A percentile compares a stretch with the other conserved stretches of the same genome.
These are phyloP conservation scores for Fragilariopsis cylindrus DNA, from an alignment of 108 stramenopile species.

Conservation along the genomic window DNA sequence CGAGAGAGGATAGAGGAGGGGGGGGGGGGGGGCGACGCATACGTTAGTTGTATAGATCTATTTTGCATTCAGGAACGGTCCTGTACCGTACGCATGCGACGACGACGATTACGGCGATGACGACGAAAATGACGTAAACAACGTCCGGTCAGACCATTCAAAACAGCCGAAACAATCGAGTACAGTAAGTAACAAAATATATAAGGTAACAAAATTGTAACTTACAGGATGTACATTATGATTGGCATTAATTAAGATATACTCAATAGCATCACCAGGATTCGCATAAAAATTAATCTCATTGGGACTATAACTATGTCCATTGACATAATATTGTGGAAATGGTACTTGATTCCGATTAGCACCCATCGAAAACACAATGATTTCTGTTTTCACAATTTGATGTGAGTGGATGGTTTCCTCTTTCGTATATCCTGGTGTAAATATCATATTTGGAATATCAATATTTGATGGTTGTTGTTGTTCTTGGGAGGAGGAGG, in stretches of 20 bases:
- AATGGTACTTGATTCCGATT: constrained; percentile 44
- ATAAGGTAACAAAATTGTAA: background rate
- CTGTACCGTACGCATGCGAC: no score
- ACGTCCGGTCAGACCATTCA: no score
- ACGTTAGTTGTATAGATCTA: no score
- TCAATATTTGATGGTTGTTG: background rate
- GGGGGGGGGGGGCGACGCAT: no score
- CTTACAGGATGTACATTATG: constrained; percentile 49
- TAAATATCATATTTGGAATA: constrained; percentile 36
- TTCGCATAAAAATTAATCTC: constrained; percentile 32
- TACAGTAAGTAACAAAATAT: background rate
- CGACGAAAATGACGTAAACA: no score
- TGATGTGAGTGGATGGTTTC: constrained; percentile 33
- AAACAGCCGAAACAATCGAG: background rate
- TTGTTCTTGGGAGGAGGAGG: background rate
- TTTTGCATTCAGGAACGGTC: no score
- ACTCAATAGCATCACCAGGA: constrained; percentile 46
- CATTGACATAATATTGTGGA: constrained; percentile 58
- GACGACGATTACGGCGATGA: no score
- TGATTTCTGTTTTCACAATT: constrained; percentile 36
- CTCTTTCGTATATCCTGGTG: constrained; percentile 32
- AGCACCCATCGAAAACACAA: constrained; percentile 53
- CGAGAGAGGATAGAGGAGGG: no score
- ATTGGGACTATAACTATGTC: constrained; percentile 37
- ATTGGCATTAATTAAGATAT: constrained; percentile 48